Conservation (phyloP, 148 eudicot genomes). For the Spergularia marina region DNA sequence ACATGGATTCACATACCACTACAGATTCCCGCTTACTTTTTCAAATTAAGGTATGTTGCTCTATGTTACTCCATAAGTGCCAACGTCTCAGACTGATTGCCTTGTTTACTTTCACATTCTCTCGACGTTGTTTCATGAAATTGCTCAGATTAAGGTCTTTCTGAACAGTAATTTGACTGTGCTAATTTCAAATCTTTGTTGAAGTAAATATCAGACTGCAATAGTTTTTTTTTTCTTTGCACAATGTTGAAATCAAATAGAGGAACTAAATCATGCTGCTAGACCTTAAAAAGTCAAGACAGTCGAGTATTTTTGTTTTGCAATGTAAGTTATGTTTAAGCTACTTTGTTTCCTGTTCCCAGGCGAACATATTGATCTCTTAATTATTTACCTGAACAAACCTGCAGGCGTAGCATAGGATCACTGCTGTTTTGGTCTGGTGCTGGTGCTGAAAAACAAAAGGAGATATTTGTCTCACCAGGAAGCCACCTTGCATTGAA, state of each 20-base stretch:
- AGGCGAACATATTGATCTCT: neutral
- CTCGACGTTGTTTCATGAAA: too few relatives aligned
- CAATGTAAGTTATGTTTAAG: neutral
- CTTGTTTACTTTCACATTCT: neutral
- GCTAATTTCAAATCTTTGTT: too few relatives aligned
- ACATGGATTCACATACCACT: conserved; percentile 56
- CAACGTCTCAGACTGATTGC: neutral
- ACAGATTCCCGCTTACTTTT: conserved; percentile 55
- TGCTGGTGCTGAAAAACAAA: conserved; percentile 35
- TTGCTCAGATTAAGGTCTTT: too few relatives aligned
- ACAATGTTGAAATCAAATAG: too few relatives aligned
- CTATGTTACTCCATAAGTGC: neutral
- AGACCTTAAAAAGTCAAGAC: too few relatives aligned
- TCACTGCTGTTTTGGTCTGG: conserved; percentile 47
- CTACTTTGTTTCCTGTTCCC: neutral
- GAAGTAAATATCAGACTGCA: too few relatives aligned
- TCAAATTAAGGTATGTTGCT: conserved; percentile 59
- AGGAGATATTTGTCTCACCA: conserved; percentile 33
- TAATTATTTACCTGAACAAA: conserved; percentile 9
- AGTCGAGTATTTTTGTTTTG: too few relatives aligned
- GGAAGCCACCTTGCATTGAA: conserved; percentile 59
- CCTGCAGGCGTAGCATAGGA: conserved; percentile 61
- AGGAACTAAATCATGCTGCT: too few relatives aligned
- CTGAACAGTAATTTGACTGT: too few relatives aligned
- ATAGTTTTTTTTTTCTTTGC: too few relatives aligned